These are phyloP conservation scores for Boletus edulis DNA, from an alignment of 768 basidiomycete genomes.

Conservation along the genomic window DNA sequence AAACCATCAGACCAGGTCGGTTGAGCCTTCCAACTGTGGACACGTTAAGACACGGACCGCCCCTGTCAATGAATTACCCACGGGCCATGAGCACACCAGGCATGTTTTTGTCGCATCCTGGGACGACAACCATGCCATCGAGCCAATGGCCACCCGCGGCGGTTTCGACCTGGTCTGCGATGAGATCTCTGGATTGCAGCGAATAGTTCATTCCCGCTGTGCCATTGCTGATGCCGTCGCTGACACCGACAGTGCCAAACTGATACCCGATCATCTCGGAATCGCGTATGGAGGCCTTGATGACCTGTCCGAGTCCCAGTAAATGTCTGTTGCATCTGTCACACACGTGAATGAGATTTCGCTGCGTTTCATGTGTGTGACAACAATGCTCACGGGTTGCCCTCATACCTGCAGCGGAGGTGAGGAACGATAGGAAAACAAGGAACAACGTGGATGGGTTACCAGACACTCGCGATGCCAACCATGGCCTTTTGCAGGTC, in stretches of 20 bases:
- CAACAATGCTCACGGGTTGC: constrained; percentile 78
- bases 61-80: constrained; percentile 40
- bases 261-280: constrained; percentile 88
- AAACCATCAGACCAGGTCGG: constrained; percentile 96
- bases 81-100: constrained; percentile 98
- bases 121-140: constrained; percentile 95
- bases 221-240: constrained; percentile 99
- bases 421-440: constrained; percentile 9
- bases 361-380: not conserved
- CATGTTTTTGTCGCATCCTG: constrained; percentile 99
- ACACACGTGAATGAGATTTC: not conserved
- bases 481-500: constrained; percentile 98
- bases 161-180: constrained; percentile 96
- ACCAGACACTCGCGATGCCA: constrained; percentile 96
- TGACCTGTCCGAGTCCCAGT: constrained; percentile 80
- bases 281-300: constrained; percentile 75
- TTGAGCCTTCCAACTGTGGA: constrained; percentile 85
- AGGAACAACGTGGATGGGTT: constrained; percentile 30
- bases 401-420: constrained; percentile 78
- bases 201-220: constrained; percentile 92
- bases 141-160: constrained; percentile 97
- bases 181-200: constrained; percentile 95
- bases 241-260: constrained; percentile 96
- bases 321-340: constrained; percentile 93
- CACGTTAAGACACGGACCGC: constrained; percentile 6